Conservation (phyloP, 2,329 filamentous ascomycete genomes). For the Stachybotrys elegans region DNA sequence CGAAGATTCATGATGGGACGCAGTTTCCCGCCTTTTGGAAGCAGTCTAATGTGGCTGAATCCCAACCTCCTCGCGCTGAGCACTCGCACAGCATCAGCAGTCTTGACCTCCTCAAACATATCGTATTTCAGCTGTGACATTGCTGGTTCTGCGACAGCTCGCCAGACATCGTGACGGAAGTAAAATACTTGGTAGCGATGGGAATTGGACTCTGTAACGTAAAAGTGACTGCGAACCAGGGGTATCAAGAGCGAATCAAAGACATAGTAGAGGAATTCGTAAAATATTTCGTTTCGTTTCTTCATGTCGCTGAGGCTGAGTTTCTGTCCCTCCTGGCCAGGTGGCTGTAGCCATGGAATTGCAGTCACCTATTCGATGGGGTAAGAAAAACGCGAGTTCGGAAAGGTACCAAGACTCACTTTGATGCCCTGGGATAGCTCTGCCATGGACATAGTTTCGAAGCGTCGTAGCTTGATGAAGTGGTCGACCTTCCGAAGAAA, state of each 20-base stretch:
- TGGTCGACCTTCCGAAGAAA: constrained; percentile 67
- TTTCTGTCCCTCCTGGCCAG: constrained; percentile 42
- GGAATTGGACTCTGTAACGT: constrained; percentile 83
- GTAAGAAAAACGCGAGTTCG: no score
- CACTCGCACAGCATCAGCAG: constrained; percentile 48
- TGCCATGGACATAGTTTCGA: constrained; percentile 76
- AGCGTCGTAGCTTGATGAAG: constrained; percentile 74
- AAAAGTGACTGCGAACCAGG: constrained; percentile 80
- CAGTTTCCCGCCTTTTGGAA: constrained; percentile 74
- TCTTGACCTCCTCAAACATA: constrained; percentile 75
- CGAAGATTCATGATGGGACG: constrained; percentile 85
- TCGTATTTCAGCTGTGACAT: constrained; percentile 59
- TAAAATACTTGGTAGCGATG: constrained; percentile 83
- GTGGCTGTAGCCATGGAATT: constrained; percentile 68
- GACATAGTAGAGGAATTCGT: constrained; percentile 85
- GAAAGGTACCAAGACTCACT: no score
- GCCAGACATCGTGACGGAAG: constrained; percentile 93
- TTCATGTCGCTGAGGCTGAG: constrained; percentile 64
- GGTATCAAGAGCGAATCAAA: constrained; percentile 92
- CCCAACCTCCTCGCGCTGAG: constrained; percentile 63
- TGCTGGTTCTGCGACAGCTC: constrained; percentile 66
- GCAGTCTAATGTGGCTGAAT: constrained; percentile 70
- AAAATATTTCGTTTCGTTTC: constrained; percentile 74
- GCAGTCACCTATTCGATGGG: constrained; percentile 61
- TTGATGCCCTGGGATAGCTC: constrained; percentile 71